Base-by-base conservation (phyloP, 371 early-diverging fungal species). In the Chytridiales sp. region DNA sequence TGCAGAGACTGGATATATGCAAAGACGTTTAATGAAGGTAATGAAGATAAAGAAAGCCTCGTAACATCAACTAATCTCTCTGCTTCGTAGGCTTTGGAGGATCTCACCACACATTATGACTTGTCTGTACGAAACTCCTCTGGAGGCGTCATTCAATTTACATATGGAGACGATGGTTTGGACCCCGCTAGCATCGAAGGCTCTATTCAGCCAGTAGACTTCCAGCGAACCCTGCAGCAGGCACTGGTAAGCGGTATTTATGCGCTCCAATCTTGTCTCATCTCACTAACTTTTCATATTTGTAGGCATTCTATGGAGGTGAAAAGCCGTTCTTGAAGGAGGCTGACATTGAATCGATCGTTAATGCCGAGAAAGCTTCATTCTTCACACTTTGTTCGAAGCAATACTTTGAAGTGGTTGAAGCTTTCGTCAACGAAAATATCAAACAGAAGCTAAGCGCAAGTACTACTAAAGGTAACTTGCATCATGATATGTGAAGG, bases 1-100 rank as follows among this genome's bases (percentile, higher is more conserved):
- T 32, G 99, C 99, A 30, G 99, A 99, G 79, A 99, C 99, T 0
- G 99, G 99, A 62, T 99, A 99, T 70, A 98, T 99, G 95, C 97
- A 96, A 76, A 84, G 99, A 59, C 91, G 99, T 74, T 78, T 99
- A 59, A 96, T 98, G 92, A 99, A 99, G 84, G 79, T 76, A 24
- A 43, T n/a, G n/a, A n/a, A n/a, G 69, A 34, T 38, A 27, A 17
- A 17, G 8, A 17, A 24, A 5, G 22, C 39, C 2, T 31, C 13
- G 24, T 17, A 26, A 27, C 40, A 42, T 27, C 39, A 4, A 27
- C 8, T 27, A 30, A 11, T 26, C 42, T 42, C 32, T 2, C 15
- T 22, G 47, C 47, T 38, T 59, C 41, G 48, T 70, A 85, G 66
- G 97, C 97, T 0, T 81, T 99, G 57, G 99, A 99, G 73, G 99